A percentile compares a stretch with the other conserved stretches of the same genome.
phyloP scores from a whole-genome alignment of 306 rosid species.

The Datisca glomerata region DNA sequence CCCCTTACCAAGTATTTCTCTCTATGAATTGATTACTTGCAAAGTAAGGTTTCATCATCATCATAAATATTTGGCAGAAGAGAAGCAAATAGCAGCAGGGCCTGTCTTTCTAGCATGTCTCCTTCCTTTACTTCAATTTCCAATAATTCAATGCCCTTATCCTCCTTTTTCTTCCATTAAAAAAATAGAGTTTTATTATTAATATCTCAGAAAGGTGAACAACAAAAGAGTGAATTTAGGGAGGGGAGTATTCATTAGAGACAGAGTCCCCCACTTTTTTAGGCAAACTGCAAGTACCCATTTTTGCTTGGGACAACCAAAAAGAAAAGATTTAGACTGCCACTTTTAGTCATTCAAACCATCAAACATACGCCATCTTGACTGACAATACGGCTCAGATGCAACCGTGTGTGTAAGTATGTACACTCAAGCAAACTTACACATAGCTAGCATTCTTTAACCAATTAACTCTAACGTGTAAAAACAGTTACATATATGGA shows the following conservation, averaged over 20 bases:
- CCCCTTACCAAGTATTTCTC: not conserved
- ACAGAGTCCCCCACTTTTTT: not conserved
- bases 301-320: not conserved
- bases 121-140: not conserved
- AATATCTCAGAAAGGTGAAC: too few species aligned
- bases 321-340: not conserved
- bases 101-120: slow-evolving; percentile 1
- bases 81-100: not conserved
- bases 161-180: too few species aligned
- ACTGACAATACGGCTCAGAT: too few species aligned
- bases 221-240: too few species aligned
- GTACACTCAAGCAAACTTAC: too few species aligned
- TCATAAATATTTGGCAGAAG: not conserved
- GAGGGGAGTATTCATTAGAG: too few species aligned
- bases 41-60: not conserved
- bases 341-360: too few species aligned
- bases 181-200: too few species aligned
- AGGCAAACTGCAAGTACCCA: not conserved
- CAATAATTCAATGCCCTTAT: not conserved
- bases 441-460: too few species aligned
- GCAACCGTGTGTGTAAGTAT: too few species aligned
- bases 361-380: not conserved
- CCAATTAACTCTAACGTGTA: too few species aligned
- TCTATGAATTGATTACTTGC: not conserved
- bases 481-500: too few species aligned